A percentile compares a stretch with the other conserved stretches of the same genome.
Evolutionary conservation across 345 rosid species (phyloP).

Genomic region (Bruguiera gymnorhiza): DNA sequence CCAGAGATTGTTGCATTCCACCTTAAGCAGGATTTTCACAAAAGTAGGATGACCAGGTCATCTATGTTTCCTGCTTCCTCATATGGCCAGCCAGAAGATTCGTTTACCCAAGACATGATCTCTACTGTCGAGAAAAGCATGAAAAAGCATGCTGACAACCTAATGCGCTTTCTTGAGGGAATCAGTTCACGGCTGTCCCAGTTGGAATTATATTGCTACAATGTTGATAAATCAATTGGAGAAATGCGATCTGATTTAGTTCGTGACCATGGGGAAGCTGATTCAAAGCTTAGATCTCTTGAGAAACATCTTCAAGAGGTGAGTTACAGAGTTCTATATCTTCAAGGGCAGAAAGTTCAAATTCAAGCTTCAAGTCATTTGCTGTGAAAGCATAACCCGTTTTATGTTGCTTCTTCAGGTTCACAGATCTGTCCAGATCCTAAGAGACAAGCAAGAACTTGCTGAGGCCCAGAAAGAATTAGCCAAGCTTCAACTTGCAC

Average conservation of each 20-base stretch:
- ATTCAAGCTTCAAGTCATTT: not conserved
- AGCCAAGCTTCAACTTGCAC: conserved; percentile 84
- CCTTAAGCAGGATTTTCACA: conserved; percentile 67
- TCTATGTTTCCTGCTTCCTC: conserved; percentile 53
- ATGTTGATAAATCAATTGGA: conserved; percentile 90
- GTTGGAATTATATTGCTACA: conserved; percentile 83
- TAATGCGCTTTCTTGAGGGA: conserved; percentile 96
- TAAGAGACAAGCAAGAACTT: conserved; percentile 97
- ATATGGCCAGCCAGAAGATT: conserved; percentile 86
- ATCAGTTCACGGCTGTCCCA: conserved; percentile 93
- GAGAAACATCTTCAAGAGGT: conserved; percentile 99
- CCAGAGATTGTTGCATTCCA: not conserved
- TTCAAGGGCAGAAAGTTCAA: not conserved
- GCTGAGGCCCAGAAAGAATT: conserved; percentile 91
- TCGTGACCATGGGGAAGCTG: conserved; percentile 71
- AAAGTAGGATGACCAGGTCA: conserved; percentile 66
- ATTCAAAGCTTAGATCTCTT: conserved; percentile 72
- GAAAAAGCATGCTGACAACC: conserved; percentile 73
- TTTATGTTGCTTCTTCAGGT: conserved; percentile 51
- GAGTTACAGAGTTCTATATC: conserved; percentile 10
- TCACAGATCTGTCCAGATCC: conserved; percentile 93
- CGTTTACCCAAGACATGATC: conserved; percentile 55
- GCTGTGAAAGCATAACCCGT: conserved; percentile 4
- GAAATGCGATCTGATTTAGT: conserved; percentile 80
- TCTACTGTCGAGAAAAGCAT: conserved; percentile 63